Conservation (phyloP, 176 grass and related monocot genomes). For the Rhynchospora breviuscula region DNA sequence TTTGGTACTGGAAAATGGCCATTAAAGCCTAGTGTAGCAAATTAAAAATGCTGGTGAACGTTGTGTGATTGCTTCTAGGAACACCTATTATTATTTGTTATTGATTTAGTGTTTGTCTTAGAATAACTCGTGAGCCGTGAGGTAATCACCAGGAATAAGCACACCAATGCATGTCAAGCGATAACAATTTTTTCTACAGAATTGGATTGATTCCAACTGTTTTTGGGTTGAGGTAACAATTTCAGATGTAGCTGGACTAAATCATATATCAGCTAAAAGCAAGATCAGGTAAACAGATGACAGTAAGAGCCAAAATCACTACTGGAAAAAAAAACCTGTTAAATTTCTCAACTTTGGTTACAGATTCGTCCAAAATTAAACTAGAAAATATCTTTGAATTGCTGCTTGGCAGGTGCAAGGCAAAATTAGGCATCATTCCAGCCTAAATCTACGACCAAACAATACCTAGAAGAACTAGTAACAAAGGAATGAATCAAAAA, state of each 20-base stretch:
- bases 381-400: background rate
- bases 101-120: background rate
- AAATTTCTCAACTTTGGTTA: background rate
- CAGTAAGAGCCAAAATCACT: background rate
- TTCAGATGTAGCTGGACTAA: background rate
- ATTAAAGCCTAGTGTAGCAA: background rate
- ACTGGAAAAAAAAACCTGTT: background rate
- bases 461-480: background rate
- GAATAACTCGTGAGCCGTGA: background rate
- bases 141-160: background rate
- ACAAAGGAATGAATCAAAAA: background rate
- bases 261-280: background rate
- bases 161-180: background rate
- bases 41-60: background rate
- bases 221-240: background rate
- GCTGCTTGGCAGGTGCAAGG: background rate
- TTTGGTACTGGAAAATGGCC: background rate
- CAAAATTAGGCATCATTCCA: conserved; percentile 2
- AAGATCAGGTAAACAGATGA: background rate
- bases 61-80: background rate
- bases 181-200: background rate
- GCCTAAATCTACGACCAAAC: conserved; percentile 8
- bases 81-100: background rate
- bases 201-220: background rate
- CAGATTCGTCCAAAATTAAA: background rate